A percentile compares a stretch with the other conserved stretches of the same genome.
Conservation (phyloP, 306 rosid species). For the Corylus americana region DNA sequence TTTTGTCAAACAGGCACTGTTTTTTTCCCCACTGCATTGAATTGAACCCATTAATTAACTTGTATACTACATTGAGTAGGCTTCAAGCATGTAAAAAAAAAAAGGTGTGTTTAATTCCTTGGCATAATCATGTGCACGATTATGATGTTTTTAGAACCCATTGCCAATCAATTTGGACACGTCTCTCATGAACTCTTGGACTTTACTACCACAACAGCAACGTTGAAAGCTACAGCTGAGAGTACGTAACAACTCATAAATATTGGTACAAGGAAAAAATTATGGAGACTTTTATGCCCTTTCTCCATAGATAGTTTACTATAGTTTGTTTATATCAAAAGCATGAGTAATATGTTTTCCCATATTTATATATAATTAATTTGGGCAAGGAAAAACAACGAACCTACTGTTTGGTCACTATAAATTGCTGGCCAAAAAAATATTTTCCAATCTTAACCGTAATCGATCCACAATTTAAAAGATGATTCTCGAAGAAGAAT, state of each 20-base stretch:
- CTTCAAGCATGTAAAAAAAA: constrained; percentile 34
- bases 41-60: neutral
- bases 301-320: constrained; percentile 8
- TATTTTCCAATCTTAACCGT: too few relatives aligned
- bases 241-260: constrained; percentile 11
- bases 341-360: too few relatives aligned
- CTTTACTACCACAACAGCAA: constrained; percentile 16
- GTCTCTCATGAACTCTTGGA: constrained; percentile 9
- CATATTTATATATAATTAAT: too few relatives aligned
- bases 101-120: constrained; percentile 7
- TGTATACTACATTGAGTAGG: constrained; percentile 35
- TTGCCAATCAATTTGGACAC: constrained; percentile 16
- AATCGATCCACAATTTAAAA: too few relatives aligned
- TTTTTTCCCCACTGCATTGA: neutral
- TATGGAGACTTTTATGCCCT: neutral
- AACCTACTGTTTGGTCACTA: too few relatives aligned
- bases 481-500: too few relatives aligned
- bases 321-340: too few relatives aligned
- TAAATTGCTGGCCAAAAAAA: too few relatives aligned
- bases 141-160: constrained; percentile 18
- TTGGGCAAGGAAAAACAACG: too few relatives aligned
- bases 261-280: neutral
- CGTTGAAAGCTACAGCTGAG: constrained; percentile 15
- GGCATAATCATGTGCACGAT: constrained; percentile 10
- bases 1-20: neutral